These are phyloP conservation scores for Bipolaris oryzae DNA, from an alignment of 2,329 filamentous ascomycete species.

Conservation along the genomic window DNA sequence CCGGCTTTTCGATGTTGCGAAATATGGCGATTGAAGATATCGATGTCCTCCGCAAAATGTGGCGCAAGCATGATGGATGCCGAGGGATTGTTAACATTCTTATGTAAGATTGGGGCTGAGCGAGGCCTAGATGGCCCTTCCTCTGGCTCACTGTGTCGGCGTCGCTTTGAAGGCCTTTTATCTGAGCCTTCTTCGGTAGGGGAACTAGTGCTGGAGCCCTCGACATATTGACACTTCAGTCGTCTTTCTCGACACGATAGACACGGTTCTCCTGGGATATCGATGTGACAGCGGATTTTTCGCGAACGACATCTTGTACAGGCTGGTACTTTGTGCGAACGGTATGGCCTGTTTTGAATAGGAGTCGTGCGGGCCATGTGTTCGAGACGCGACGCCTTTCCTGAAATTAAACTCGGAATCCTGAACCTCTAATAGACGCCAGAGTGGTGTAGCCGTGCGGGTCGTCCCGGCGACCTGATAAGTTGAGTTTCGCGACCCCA, in stretches of 20 bases:
- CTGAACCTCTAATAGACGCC: not conserved
- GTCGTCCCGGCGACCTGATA: not conserved
- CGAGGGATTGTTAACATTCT: conserved; percentile 39
- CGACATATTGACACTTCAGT: conserved; percentile 47
- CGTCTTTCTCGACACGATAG: conserved; percentile 48
- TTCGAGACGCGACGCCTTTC: conserved; percentile 7
- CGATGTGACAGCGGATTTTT: conserved; percentile 52
- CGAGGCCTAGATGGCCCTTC: conserved; percentile 28
- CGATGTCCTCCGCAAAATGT: conserved; percentile 50
- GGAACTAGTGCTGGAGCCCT: conserved; percentile 30
- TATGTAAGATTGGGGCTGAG: conserved; percentile 38
- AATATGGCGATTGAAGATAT: conserved; percentile 50
- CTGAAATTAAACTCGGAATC: not conserved
- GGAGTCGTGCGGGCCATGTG: conserved; percentile 41
- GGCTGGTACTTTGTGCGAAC: conserved; percentile 52
- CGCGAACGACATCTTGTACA: conserved; percentile 50
- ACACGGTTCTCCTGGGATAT: conserved; percentile 48
- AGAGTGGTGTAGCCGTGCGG: not conserved
- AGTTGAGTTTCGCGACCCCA: not conserved
- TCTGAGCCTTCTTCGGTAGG: conserved; percentile 33
- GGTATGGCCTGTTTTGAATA: conserved; percentile 49
- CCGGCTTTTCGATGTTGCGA: conserved; percentile 37
- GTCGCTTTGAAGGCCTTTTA: conserved; percentile 33
- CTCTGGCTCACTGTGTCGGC: conserved; percentile 36
- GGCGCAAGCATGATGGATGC: conserved; percentile 50